Base-by-base conservation (phyloP, 139 green algal species). In the Medakamo hakoo region DNA sequence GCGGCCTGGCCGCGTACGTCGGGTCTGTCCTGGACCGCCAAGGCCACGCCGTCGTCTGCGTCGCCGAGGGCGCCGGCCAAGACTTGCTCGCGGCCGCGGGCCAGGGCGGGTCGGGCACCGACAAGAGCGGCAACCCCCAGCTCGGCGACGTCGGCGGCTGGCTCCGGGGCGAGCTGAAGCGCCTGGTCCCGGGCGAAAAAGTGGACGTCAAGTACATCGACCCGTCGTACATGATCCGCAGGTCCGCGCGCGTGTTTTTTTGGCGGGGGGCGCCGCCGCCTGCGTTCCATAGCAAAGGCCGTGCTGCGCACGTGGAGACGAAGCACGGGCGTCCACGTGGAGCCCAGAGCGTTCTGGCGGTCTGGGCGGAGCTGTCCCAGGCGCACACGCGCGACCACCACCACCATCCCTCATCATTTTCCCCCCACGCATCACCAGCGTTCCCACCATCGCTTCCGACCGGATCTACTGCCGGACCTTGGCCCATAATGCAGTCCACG, bases 401-500 rank as follows among this genome's bases (percentile, higher is more conserved):
- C n/a, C n/a, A n/a, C n/a, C n/a, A n/a, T n/a, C n/a, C n/a, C n/a
- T n/a, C n/a, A n/a, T n/a, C n/a, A n/a, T 28, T 20, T 25, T 32
- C 9, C 27, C 30, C 29, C 63, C 49, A 25, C 49, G 52, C 40
- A 93, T 97, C 62, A 75, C 91, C 22, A 84, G 87, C 19, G 86
- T 94, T 30, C 78, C 86, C 48, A 89, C 83, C 30, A 94, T 83
- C 59, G 79, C 78, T 49, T 83, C 77, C 48, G 91, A 97, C 78
- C 84, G 87, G 48, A 88, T 95, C 67, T 93, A 92, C 77, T 95
- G 87, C 82, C 88, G 88, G 71, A 73, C 88, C 57, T 76, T 98
- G 56, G 92, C 82, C 4, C 89, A 98, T 69, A 86, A 86, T 32
- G 88, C 91, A 5, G 90, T 98, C 56, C 91, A 98, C 68, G 91